Evolutionary conservation across 257 asterid genomes (phyloP), one percentile per base, ranked within the genome.

Genomic region (Scutellaria barbata): DNA sequence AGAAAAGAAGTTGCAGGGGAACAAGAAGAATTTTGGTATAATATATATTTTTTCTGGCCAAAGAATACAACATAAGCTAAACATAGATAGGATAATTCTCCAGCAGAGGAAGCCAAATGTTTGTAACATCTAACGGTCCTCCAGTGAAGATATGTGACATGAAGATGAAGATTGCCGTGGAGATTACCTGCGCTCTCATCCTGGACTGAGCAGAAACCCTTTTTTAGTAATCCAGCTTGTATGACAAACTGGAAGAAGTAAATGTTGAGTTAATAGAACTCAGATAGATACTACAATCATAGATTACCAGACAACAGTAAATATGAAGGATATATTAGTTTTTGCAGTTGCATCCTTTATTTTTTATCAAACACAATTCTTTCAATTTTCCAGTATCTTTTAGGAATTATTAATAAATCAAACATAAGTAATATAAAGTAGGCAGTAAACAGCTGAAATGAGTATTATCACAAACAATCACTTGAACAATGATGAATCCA

Each of bases 161-260:
- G 41, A 47, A 63, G 10, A 7, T 42, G 8, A 30, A 30, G 46
- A 22, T 42, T 42, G 10, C 0, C 5, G 25, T 25, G 46, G 67
- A 46, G 75, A 73, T 82, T 81, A 93, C 98, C 97, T 3, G 98
- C 97, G 81, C 97, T 90, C 87, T 90, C 98, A 80, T 93, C 98
- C 80, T 93, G 98, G 83, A 93, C 97, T 0, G 97, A 84, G 79
- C 97, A 90, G 6, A 93, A 76, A 57, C 98, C 98, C 42, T 67
- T 90, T 80, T 78, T 87, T 68, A 93, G 89, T 61, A 90, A 81
- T 63, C 97, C 98, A 68, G 96, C 95, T 87, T 86, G 97, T 72
- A 87, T 85, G 78, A 93, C 88, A 76, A 52, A 82, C 98, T 92
- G 79, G 46, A 75, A 69, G 67, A 70, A 55, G 69, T 43, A 69